Evolutionary conservation across 2,329 filamentous ascomycete genomes (phyloP), one percentile per base, ranked within the genome.

Genomic region (Calonectria montana): DNA sequence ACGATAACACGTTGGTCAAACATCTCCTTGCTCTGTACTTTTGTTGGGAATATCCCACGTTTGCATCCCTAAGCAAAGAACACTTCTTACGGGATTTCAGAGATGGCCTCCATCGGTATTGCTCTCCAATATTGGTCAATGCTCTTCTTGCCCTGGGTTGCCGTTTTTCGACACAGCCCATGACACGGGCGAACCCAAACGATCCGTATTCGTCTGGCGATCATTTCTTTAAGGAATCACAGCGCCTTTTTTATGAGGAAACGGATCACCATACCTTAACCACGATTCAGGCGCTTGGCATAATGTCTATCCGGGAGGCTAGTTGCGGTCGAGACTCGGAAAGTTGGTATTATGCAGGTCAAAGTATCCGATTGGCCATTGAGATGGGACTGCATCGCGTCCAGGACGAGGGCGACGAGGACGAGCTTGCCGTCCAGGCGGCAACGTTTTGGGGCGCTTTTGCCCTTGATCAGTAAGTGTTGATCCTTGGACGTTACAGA

Each of bases 11-110:
- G 15, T 86, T 94, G 35, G 89, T 94, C 1, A 87, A 91, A 72
- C 91, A 92, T 76, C 85, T 94, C 12, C 82, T 94, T 65, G 87
- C 89, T 0, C 84, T 94, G 37, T 94, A 94, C 82, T 94, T 94
- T 75, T 93, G 91, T 84, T 94, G 93, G 89, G 90, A 93, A 75
- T 94, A 95, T 80, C 92, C 93, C 3, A 94, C 92, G 15, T 94
- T 94, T 82, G 90, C 92, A 4, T 90, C 93, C 2, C 87, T 95
- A 53, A 93, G 91, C 78, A 92, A 93, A 78, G 91, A 94, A 76
- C 90, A 92, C 77, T 94, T 94, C 76, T 84, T 93, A 70, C 87
- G 87, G 64, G 92, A 94, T 80, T 94, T 93, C 77, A 83, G 86
- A 43, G 85, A 87, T 12, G 91, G 91, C 1, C 85, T 88, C 21